These are phyloP conservation scores for Sporothrix globosa DNA, from an alignment of 2,329 filamentous ascomycete species.

Conservation along the genomic window DNA sequence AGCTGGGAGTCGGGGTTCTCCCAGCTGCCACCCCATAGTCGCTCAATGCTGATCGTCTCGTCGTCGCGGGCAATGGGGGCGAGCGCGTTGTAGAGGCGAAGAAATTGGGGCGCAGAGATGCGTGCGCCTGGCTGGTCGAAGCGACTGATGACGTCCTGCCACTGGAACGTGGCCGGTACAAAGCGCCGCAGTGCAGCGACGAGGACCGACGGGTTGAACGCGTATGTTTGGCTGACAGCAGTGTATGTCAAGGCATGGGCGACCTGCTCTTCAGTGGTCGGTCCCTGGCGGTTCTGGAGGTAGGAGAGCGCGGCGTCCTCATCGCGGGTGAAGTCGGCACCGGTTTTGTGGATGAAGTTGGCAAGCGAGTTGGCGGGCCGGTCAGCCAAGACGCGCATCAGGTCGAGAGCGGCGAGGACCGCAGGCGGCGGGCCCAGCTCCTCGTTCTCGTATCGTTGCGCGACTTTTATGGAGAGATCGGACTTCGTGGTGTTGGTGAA, in stretches of 20 bases:
- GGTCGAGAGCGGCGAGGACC: constrained; percentile 70
- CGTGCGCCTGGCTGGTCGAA: constrained; percentile 81
- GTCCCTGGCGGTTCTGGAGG: constrained; percentile 56
- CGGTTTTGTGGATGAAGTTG: constrained; percentile 72
- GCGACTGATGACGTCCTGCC: constrained; percentile 72
- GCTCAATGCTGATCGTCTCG: constrained; percentile 77
- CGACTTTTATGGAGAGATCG: constrained; percentile 68
- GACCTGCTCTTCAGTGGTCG: constrained; percentile 79
- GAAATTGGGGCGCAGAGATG: constrained; percentile 77
- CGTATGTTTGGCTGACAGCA: constrained; percentile 60
- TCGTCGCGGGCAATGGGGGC: constrained; percentile 68
- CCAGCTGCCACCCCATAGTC: constrained; percentile 90
- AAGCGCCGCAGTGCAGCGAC: constrained; percentile 66
- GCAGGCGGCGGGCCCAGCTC: constrained; percentile 70
- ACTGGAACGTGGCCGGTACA: constrained; percentile 65
- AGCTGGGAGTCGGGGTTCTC: constrained; percentile 83
- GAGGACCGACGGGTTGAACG: constrained; percentile 57
- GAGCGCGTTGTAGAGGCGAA: constrained; percentile 78
- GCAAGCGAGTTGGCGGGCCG: constrained; percentile 61
- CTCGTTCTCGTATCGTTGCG: constrained; percentile 67
- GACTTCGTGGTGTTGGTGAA: constrained; percentile 76
- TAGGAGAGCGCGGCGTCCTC: constrained; percentile 66
- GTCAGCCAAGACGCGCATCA: constrained; percentile 67
- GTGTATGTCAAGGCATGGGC: constrained; percentile 74
- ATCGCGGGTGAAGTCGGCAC: constrained; percentile 73